Evolutionary conservation across 2,329 filamentous ascomycete species (phyloP), one percentile per base, ranked within the genome.

Genomic region (Penicillium sclerotigenum): DNA sequence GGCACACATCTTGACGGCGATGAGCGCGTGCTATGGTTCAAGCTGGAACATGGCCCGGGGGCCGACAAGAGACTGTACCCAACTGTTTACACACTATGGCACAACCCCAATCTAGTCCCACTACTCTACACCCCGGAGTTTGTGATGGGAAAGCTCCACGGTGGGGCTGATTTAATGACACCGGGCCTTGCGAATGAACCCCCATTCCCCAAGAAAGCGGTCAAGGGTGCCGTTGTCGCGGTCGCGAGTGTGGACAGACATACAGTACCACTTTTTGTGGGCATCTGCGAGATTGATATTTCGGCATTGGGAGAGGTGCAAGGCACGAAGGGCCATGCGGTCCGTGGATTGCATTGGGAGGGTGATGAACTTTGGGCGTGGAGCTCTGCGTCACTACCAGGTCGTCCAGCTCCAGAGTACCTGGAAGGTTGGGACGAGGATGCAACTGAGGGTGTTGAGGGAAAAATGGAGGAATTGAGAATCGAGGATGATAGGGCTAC

Each of bases 341-440:
- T 88, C 10, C 79, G 83, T 60, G 85, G 82, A 4, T 73, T 88
- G 47, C 86, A 88, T 65, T 88, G 86, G 86, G 79, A 80, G 58
- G 85, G 86, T 1, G 86, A 89, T 72, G 86, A 89, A 72, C 67
- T 87, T n/a, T 88, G 85, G 84, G 76, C 77, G 5, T 87, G 83
- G 82, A 85, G 80, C 64, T 75, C 79, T 31, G 76, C 74, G 28
- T 82, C 79, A 5, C 80, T 77, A 56, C 77, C 80, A 18, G 85
- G 83, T 10, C 73, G 73, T 37, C 71, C 78, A 16, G 74, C 81
- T 13, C 85, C 85, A 1, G 79, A 80, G 28, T 72, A 77, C 13
- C 66, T 87, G 16, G 73, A 80, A 18, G 83, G 80, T 0, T 87
- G 79, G 76, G 73, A 75, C 34, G 64, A 68, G 16, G 66, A 70